Evolutionary conservation across 208 protist species (phyloP), one percentile per base, ranked within the genome.

Genomic region (Tetramitus jugosus): DNA sequence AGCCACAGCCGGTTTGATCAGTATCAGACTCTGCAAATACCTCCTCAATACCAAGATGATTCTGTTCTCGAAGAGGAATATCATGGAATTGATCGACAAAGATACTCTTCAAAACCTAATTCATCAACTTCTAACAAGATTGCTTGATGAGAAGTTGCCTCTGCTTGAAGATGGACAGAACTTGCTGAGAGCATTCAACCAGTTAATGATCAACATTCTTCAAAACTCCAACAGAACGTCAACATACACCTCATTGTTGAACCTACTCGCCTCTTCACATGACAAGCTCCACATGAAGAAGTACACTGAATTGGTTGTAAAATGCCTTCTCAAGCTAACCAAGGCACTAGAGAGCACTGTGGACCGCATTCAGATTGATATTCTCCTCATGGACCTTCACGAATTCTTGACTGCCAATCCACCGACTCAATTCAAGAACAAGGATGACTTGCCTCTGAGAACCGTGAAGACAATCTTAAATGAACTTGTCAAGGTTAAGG

Each of bases 401-500:
- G 88, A 91, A 72, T 94, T 91, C 76, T 84, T 94, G 29, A 77
- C 93, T 56, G 87, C 91, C 79, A 88, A 94, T 81, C 91, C 91
- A 3, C 91, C 91, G 3, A 93, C 88, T 75, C 83, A 87, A 1
- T 93, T 94, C 71, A 88, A 88, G 43, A 84, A 87, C 43, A 84
- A 91, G 40, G 88, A 93, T 76, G 91, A 94, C 76, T 62, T 93
- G 45, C 85, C 90, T 4, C 89, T 94, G 37, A 87, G 91, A 53
- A 93, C 89, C 3, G 84, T 94, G 31, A 94, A 94, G 84, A 93
- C 90, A 0, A 85, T 93, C 37, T 78, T 94, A 67, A 89, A 93
- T 78, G 88, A 84, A 69, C 76, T 85, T 20, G 79, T 82, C 3
- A 82, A 82, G 13, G 52, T 76, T 1, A 82, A 78, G 10, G 79